A percentile compares a stretch with the other conserved stretches of the same genome.
Conservation (phyloP, 2,329 filamentous ascomycete species). For the Penicillium sp. region DNA sequence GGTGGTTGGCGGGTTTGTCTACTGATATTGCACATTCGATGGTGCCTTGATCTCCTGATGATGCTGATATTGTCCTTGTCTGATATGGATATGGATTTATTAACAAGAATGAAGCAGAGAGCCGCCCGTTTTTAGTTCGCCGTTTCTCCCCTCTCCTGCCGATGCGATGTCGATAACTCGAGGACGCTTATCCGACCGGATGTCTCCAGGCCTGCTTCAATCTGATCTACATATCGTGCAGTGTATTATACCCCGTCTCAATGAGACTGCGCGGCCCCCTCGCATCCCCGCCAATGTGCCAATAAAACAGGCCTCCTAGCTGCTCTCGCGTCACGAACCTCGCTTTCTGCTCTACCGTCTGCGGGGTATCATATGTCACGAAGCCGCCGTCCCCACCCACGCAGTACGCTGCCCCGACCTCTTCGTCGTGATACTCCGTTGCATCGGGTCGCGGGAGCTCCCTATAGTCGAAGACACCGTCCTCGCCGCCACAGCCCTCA, state of each 20-base stretch:
- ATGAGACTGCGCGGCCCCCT: slow-evolving; percentile 63
- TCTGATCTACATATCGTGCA: slow-evolving; percentile 49
- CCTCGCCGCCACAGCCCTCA: slow-evolving; percentile 59
- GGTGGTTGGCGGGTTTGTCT: neutral
- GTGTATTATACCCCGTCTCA: slow-evolving; percentile 61
- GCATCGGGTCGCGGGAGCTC: slow-evolving; percentile 67
- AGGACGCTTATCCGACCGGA: neutral
- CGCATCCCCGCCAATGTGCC: slow-evolving; percentile 75
- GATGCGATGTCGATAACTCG: neutral
- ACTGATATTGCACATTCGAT: neutral
- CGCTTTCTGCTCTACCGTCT: slow-evolving; percentile 77
- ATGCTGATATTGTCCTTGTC: neutral
- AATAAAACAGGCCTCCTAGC: slow-evolving; percentile 80
- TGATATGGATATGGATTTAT: neutral
- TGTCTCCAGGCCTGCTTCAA: no score
- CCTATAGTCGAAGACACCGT: slow-evolving; percentile 75
- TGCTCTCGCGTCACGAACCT: slow-evolving; percentile 72
- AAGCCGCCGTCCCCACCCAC: slow-evolving; percentile 74
- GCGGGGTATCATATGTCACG: slow-evolving; percentile 78
- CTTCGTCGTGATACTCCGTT: slow-evolving; percentile 70
- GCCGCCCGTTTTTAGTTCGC: neutral
- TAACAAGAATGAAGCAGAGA: neutral
- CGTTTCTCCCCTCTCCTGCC: neutral
- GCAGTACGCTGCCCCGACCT: slow-evolving; percentile 72
- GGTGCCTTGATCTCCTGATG: neutral